Evolutionary conservation across 1,284 basidiomycete species (phyloP), one percentile per base, ranked within the genome.

Genomic region (Rhodotorula sp.): DNA sequence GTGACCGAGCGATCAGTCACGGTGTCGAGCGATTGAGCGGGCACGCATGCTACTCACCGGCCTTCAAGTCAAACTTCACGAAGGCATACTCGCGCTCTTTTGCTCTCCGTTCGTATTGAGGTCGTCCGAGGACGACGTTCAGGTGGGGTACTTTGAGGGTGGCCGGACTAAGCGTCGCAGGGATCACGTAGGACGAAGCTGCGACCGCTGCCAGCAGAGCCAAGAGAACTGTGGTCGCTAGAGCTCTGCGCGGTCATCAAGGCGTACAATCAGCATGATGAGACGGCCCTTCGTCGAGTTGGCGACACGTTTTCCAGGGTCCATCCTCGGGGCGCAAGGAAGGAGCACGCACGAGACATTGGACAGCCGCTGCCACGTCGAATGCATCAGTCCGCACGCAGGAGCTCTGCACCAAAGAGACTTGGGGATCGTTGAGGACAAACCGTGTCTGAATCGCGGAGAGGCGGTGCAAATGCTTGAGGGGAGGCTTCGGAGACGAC

Each of bases 61-160:
- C 88, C 62, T 85, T 86, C 62, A 90, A 81, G 79, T 91, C 89
- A 81, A 91, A 91, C 77, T 88, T 86, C 48, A 91, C 84, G 78
- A 89, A 89, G 1, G 88, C 88, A 70, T 88, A 85, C 72, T 93
- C 90, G 54, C 69, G 66, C 51, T 70, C 76, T 88, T 86, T 75
- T 30, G 62, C 62, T 6, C 26, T 20, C 87, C 84, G 72, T 82
- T 83, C 74, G 84, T 83, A 76, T 85, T 87, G 54, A 84, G 84
- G 65, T 6, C 75, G 64, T 15, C 76, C 77, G 29, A 75, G 53
- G 55, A 77, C 59, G 33, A 91, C 88, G 82, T 90, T 87, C 59
- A 91, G 82, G 26, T 85, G 84, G 33, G 84, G 83, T 68, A 91
- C 82, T 46, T 83, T 81, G 22, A 93, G 74, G 17, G 81, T 79